Evolutionary conservation across 2,329 filamentous ascomycete genomes (phyloP).

Genomic region (Calonectria ilicicola): DNA sequence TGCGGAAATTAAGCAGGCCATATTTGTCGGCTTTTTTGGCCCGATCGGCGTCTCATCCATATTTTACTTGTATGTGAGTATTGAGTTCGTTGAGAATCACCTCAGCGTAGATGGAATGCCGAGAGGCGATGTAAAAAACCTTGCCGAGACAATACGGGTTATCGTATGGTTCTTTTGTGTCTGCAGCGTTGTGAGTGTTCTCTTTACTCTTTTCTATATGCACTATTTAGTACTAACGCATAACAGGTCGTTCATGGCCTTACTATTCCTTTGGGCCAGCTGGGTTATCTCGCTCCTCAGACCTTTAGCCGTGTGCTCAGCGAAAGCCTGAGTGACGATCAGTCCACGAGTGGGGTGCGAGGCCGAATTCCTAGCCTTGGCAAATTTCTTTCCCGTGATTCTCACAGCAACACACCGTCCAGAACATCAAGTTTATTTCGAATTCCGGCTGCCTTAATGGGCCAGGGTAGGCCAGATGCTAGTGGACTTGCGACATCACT

Average conservation of each 20-base stretch:
- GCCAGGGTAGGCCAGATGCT: too few species aligned
- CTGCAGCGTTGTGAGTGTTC: slow-evolving; percentile 79
- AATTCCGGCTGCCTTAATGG: too few species aligned
- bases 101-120: slow-evolving; percentile 67
- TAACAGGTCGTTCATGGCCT: slow-evolving; percentile 78
- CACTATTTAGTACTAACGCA: background rate
- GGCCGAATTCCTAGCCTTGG: too few species aligned
- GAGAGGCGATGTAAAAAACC: slow-evolving; percentile 72
- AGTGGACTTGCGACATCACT: too few species aligned
- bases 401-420: too few species aligned
- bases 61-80: slow-evolving; percentile 86
- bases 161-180: slow-evolving; percentile 90
- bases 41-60: slow-evolving; percentile 91
- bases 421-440: too few species aligned
- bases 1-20: slow-evolving; percentile 76
- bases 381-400: too few species aligned
- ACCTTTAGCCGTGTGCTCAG: too few species aligned
- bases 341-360: too few species aligned
- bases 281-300: slow-evolving; percentile 52
- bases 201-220: rapidly evolving
- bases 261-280: slow-evolving; percentile 80
- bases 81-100: slow-evolving; percentile 75
- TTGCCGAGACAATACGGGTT: slow-evolving; percentile 75
- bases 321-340: too few species aligned
- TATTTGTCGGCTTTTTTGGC: slow-evolving; percentile 93